A percentile compares a stretch with the other conserved stretches of the same genome.
These are phyloP conservation scores for Solanum boliviense DNA, from an alignment of 257 asterid species.

Conservation along the genomic window DNA sequence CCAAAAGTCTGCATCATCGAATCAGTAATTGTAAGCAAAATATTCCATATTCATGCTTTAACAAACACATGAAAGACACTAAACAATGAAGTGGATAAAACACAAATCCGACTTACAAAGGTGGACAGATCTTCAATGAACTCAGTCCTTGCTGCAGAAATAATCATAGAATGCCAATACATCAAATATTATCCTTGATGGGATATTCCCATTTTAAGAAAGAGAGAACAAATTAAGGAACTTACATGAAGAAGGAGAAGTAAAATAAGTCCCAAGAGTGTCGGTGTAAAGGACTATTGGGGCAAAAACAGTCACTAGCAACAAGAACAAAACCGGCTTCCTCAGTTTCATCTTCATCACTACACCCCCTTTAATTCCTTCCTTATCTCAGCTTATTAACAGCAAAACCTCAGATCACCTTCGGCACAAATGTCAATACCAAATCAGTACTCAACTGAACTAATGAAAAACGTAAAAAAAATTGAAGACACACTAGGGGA, in stretches of 20 bases:
- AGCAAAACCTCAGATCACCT: background rate
- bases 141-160: slow-evolving; percentile 49
- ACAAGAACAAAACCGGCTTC: slow-evolving; percentile 46
- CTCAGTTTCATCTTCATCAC: slow-evolving; percentile 46
- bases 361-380: background rate
- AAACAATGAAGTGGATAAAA: background rate
- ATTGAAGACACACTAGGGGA: background rate
- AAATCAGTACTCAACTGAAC: background rate
- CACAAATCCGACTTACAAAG: slow-evolving; percentile 34
- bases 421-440: background rate
- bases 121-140: slow-evolving; percentile 67
- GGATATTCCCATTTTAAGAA: background rate
- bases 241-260: slow-evolving; percentile 64
- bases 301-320: slow-evolving; percentile 66
- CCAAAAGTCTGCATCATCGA: slow-evolving; percentile 37
- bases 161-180: background rate
- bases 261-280: slow-evolving; percentile 49
- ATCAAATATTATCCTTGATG: background rate
- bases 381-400: background rate
- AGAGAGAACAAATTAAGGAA: background rate
- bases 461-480: background rate
- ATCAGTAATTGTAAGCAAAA: background rate
- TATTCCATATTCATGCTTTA: background rate
- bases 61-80: background rate
- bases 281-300: slow-evolving; percentile 68